Conservation (phyloP, 176 grass and related monocot species). For the Aegilops umbellulata region DNA sequence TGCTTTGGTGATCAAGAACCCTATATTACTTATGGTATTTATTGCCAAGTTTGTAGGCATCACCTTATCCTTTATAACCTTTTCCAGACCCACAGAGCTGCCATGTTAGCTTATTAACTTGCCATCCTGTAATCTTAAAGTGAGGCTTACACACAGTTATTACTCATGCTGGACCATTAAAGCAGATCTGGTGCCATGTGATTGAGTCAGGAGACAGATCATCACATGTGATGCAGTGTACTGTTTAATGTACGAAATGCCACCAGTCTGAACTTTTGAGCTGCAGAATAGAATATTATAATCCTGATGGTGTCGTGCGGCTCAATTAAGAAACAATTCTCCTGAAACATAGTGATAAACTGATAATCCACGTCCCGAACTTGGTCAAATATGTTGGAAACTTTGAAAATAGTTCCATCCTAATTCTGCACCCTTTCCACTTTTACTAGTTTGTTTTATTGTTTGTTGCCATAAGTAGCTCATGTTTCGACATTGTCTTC, state of each 20-base stretch:
- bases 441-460: neutral
- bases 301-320: neutral
- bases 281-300: conserved; percentile 8
- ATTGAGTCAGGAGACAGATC: neutral
- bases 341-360: neutral
- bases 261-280: neutral
- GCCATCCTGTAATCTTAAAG: conserved; percentile 9
- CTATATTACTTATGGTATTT: neutral
- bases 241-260: conserved; percentile 14
- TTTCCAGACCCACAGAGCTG: neutral
- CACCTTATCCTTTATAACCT: neutral
- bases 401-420: neutral
- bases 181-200: conserved; percentile 29
- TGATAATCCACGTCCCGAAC: neutral
- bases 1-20: neutral
- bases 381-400: neutral
- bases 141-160: neutral
- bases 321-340: neutral
- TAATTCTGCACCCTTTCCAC: neutral
- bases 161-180: conserved; percentile 29
- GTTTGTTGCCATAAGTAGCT: neutral
- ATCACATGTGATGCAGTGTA: neutral
- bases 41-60: conserved; percentile 19
- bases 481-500: neutral
- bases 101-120: conserved; percentile 46